A percentile compares a stretch with the other conserved stretches of the same genome.
These are phyloP conservation scores for Scutellaria barbata DNA, from an alignment of 257 asterid species.

Conservation along the genomic window DNA sequence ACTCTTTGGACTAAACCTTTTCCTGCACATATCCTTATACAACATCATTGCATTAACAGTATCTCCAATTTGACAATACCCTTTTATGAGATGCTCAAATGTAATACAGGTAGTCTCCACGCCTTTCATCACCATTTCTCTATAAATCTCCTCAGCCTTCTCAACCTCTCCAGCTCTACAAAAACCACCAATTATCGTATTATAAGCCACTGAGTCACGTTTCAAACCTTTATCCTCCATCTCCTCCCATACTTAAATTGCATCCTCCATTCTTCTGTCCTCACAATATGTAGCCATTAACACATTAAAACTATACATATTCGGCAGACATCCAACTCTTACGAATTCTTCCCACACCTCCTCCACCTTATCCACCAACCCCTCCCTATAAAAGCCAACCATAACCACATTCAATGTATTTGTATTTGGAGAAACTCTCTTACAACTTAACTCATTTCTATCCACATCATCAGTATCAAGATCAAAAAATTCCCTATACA, in stretches of 20 bases:
- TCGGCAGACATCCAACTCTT: constrained; percentile 51
- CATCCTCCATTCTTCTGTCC: constrained; percentile 58
- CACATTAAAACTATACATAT: constrained; percentile 62
- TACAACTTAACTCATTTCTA: constrained; percentile 29
- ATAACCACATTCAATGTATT: constrained; percentile 64
- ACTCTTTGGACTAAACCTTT: constrained; percentile 54
- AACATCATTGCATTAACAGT: constrained; percentile 52
- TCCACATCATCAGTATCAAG: constrained; percentile 34
- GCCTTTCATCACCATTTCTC: constrained; percentile 68
- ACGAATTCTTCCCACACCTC: constrained; percentile 74
- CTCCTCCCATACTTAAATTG: constrained; percentile 63
- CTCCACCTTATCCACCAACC: constrained; percentile 68
- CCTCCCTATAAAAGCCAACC: constrained; percentile 73
- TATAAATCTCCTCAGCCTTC: constrained; percentile 70
- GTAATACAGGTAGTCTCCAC: constrained; percentile 63
- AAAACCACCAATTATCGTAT: constrained; percentile 73
- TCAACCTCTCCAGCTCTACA: constrained; percentile 59
- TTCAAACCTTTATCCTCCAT: constrained; percentile 52
- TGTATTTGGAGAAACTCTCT: constrained; percentile 42
- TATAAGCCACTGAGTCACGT: constrained; percentile 60
- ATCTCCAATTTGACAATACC: constrained; percentile 62
- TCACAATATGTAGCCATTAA: constrained; percentile 67
- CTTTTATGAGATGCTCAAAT: constrained; percentile 71
- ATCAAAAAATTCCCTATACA: constrained; percentile 59
- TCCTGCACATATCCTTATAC: constrained; percentile 69